Percentiles rank a stretch among this genome's conserved stretches.
phyloP scores from a whole-genome alignment of 805 yeast species.

The Myxozyma vanderwaltii region DNA sequence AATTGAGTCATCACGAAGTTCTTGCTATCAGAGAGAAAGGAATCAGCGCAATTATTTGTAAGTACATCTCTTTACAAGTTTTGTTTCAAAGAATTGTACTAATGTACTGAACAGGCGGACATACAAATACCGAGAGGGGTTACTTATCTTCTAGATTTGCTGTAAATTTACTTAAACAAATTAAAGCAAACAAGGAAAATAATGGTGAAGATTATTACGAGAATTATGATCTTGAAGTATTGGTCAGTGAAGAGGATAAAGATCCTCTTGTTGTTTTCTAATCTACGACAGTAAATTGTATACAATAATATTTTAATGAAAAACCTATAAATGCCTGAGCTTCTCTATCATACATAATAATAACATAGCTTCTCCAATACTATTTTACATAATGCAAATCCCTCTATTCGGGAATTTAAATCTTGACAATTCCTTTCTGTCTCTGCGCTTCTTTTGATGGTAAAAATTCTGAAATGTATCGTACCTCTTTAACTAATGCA shows the following conservation, averaged over 20 bases:
- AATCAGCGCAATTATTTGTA: constrained; percentile 66
- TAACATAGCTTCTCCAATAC: not conserved
- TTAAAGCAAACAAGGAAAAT: constrained; percentile 34
- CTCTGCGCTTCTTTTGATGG: constrained; percentile 20
- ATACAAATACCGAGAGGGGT: constrained; percentile 91
- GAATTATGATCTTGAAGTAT: constrained; percentile 38
- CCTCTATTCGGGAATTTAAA: not conserved
- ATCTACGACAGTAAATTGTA: not conserved
- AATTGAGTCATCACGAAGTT: constrained; percentile 90
- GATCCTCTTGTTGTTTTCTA: constrained; percentile 56
- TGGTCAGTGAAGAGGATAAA: constrained; percentile 53
- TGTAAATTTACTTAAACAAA: constrained; percentile 51
- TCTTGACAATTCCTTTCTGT: not conserved
- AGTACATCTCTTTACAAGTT: not conserved
- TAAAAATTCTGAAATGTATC: constrained; percentile 20
- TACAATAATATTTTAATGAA: not conserved
- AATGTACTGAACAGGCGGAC: constrained; percentile 51
- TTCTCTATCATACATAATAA: not conserved
- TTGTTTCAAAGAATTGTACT: not conserved
- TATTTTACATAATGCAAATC: not conserved
- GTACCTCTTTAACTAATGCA: constrained; percentile 14
- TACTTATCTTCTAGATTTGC: constrained; percentile 57
- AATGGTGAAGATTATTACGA: constrained; percentile 15
- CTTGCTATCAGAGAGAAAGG: constrained; percentile 72
- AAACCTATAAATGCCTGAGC: too few relatives aligned